phyloP scores from a whole-genome alignment of 1,284 basidiomycete genomes.

The Sporisorium exsertum region DNA sequence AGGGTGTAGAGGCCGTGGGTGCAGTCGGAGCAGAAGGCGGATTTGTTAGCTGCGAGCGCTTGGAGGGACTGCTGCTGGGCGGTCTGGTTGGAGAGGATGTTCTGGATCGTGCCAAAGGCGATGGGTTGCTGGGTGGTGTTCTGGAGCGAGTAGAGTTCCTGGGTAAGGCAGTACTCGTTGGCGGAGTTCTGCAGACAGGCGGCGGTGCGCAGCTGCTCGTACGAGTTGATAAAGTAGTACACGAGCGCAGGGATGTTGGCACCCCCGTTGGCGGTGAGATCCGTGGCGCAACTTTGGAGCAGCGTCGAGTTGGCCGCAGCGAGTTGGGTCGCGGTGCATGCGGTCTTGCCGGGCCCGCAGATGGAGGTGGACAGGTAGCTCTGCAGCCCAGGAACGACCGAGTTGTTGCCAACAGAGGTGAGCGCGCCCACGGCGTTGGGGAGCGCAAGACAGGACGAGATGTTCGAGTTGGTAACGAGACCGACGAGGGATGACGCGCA shows the following conservation, averaged over 20 bases:
- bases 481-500: slow-evolving; percentile 33
- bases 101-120: slow-evolving; percentile 19
- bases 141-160: slow-evolving; percentile 35
- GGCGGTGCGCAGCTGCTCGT: slow-evolving; percentile 29
- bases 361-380: slow-evolving; percentile 30
- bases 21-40: slow-evolving; percentile 50
- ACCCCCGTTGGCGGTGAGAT: slow-evolving; percentile 17
- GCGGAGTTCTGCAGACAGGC: slow-evolving; percentile 27
- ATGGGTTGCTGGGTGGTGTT: slow-evolving; percentile 27
- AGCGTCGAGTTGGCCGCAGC: slow-evolving; percentile 34
- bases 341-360: slow-evolving; percentile 27
- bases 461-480: slow-evolving; percentile 38
- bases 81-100: slow-evolving; percentile 17
- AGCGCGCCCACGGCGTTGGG: slow-evolving; percentile 37
- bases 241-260: slow-evolving; percentile 35
- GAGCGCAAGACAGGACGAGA: slow-evolving; percentile 42
- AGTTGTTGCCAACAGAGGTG: slow-evolving; percentile 30
- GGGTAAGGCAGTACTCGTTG: slow-evolving; percentile 20
- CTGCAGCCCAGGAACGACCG: slow-evolving; percentile 34
- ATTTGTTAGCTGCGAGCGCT: slow-evolving; percentile 29
- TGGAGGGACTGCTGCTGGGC: slow-evolving; percentile 20
- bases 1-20: slow-evolving; percentile 38
- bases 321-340: slow-evolving; percentile 23
- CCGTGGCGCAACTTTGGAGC: slow-evolving; percentile 30
- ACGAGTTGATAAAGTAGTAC: slow-evolving; percentile 41